A percentile compares a stretch with the other conserved stretches of the same genome.
Evolutionary conservation across 768 basidiomycete genomes (phyloP).

Genomic region (Termitomyces sp.): DNA sequence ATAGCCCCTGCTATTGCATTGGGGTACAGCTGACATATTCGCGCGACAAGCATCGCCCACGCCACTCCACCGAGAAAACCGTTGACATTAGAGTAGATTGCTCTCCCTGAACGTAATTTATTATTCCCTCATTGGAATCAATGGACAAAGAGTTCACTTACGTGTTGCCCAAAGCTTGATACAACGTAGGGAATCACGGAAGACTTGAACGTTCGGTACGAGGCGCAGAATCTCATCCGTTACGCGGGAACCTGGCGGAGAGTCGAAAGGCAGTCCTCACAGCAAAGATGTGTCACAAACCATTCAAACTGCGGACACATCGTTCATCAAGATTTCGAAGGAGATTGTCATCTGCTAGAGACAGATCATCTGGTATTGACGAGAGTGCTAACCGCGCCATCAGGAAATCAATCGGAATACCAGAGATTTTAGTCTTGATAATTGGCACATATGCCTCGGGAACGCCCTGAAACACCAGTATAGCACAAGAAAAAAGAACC

Average conservation of each 20-base stretch:
- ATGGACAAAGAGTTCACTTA: slow-evolving; percentile 37
- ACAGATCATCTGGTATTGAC: slow-evolving; percentile 88
- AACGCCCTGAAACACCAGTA: slow-evolving; percentile 63
- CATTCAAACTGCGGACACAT: slow-evolving; percentile 93
- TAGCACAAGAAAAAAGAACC: not conserved
- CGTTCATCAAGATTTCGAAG: slow-evolving; percentile 91
- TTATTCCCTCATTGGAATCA: not conserved
- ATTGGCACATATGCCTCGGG: slow-evolving; percentile 97
- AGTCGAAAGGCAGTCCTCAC: slow-evolving; percentile 2
- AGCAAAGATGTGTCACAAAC: slow-evolving; percentile 33
- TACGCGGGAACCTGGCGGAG: slow-evolving; percentile 77
- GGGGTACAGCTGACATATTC: slow-evolving; percentile 98
- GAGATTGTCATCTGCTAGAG: slow-evolving; percentile 87
- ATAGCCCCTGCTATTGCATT: slow-evolving; percentile 93
- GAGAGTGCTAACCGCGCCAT: slow-evolving; percentile 88
- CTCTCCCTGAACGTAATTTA: slow-evolving; percentile 59
- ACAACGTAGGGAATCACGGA: slow-evolving; percentile 91
- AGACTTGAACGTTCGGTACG: slow-evolving; percentile 92
- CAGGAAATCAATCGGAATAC: slow-evolving; percentile 91
- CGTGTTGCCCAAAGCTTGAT: slow-evolving; percentile 98
- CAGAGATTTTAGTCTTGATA: slow-evolving; percentile 86
- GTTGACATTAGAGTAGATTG: slow-evolving; percentile 97
- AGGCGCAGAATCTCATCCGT: slow-evolving; percentile 94
- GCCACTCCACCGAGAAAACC: slow-evolving; percentile 98
- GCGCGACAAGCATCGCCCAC: slow-evolving; percentile 98